These are phyloP conservation scores for Xylaria scruposa DNA, from an alignment of 495 filamentous ascomycete species.

Conservation along the genomic window DNA sequence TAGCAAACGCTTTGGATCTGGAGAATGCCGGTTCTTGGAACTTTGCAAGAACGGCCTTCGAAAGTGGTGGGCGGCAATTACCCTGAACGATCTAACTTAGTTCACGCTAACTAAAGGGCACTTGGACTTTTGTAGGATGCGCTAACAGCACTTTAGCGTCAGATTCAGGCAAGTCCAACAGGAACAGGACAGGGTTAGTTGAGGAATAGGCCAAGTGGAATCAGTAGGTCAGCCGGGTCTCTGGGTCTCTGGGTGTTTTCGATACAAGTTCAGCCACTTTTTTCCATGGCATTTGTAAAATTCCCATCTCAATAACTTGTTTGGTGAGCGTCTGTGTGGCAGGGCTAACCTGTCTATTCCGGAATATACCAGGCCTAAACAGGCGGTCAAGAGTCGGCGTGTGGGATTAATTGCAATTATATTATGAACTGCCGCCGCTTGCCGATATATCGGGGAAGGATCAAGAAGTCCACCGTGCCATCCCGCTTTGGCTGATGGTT, in stretches of 20 bases:
- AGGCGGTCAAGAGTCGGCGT: slow-evolving; percentile 13
- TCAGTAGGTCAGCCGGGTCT: not conserved
- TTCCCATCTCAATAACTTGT: slow-evolving; percentile 1
- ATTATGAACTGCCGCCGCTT: slow-evolving; percentile 15
- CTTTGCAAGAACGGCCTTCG: not conserved
- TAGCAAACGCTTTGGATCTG: not conserved
- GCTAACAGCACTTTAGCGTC: not conserved
- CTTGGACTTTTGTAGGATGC: not conserved
- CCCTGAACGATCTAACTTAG: slow-evolving; percentile 10
- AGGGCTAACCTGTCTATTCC: not conserved
- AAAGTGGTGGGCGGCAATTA: not conserved
- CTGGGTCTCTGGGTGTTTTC: not conserved
- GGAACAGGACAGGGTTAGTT: not conserved
- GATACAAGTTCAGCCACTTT: not conserved
- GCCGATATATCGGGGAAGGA: not conserved
- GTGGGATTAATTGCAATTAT: slow-evolving; percentile 8
- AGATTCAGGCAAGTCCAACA: slow-evolving; percentile 14
- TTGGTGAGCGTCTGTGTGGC: not conserved
- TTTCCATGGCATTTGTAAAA: slow-evolving; percentile 1
- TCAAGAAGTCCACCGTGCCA: not conserved
- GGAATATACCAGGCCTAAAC: not conserved
- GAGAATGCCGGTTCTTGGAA: not conserved
- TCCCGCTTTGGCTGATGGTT: not conserved
- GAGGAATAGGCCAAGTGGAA: not conserved
- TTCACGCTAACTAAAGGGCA: slow-evolving; percentile 1